Evolutionary conservation across 352 stramenopile genomes (phyloP).

Genomic region (Stephanocyclus meneghinianus): DNA sequence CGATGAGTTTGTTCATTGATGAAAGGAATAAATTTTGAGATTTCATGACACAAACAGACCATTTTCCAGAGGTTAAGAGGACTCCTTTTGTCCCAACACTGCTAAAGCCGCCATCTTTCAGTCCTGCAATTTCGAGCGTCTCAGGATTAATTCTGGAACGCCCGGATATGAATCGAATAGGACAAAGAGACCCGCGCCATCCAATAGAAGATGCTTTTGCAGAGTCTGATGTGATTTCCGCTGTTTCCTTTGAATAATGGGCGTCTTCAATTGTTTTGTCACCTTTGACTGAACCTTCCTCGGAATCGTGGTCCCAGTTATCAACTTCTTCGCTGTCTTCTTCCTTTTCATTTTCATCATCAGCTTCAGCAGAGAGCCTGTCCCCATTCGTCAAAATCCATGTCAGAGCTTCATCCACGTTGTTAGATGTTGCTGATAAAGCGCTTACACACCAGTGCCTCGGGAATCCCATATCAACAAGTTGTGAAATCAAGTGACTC

Average conservation of each 20-base stretch:
- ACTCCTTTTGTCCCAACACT: constrained; percentile 83
- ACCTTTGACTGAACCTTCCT: constrained; percentile 24
- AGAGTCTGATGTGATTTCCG: constrained; percentile 6
- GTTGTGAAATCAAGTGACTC: constrained; percentile 75
- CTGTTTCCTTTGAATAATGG: neutral
- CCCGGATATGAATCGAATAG: constrained; percentile 79
- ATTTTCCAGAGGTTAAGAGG: constrained; percentile 78
- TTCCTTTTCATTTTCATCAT: constrained; percentile 67
- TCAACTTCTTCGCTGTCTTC: constrained; percentile 64
- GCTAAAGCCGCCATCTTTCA: constrained; percentile 79
- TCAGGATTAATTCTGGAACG: constrained; percentile 72
- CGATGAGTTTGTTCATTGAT: neutral
- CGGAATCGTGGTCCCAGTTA: constrained; percentile 48
- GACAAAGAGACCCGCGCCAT: constrained; percentile 72
- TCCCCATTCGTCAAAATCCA: constrained; percentile 84
- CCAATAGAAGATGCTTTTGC: constrained; percentile 19
- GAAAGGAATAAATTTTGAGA: neutral
- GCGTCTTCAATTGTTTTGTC: neutral
- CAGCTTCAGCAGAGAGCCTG: constrained; percentile 57
- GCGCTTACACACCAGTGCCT: constrained; percentile 81
- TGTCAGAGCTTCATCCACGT: constrained; percentile 82
- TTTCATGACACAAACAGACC: constrained; percentile 21
- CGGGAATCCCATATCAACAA: constrained; percentile 84
- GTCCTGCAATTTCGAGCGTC: constrained; percentile 74
- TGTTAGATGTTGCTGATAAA: constrained; percentile 76